Percentiles rank a stretch among this genome's conserved stretches.
Evolutionary conservation across 1,284 basidiomycete genomes (phyloP).

Genomic region (Ceratobasidium sp.): DNA sequence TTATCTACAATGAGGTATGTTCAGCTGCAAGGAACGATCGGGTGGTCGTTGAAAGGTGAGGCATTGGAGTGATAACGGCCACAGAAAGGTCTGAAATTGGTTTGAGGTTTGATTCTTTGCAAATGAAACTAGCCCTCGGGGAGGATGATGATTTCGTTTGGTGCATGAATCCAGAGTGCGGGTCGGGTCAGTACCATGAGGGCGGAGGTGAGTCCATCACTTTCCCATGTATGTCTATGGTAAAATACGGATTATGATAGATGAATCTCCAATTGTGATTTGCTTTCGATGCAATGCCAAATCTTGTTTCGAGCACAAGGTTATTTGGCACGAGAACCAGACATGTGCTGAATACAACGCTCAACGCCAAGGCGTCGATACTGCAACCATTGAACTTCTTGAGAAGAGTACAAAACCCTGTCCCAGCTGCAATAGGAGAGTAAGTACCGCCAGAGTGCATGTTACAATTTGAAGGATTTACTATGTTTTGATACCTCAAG

Average conservation of each 20-base stretch:
- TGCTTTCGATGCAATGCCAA: slow-evolving; percentile 5
- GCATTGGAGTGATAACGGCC: background rate
- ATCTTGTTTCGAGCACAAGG: slow-evolving; percentile 17
- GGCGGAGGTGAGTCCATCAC: background rate
- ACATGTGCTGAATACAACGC: slow-evolving; percentile 34
- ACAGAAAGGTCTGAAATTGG: background rate
- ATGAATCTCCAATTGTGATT: slow-evolving; percentile 1
- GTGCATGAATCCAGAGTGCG: background rate
- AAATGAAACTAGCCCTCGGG: background rate
- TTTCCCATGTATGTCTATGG: no score
- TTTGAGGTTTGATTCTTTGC: background rate
- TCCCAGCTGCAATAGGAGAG: slow-evolving; percentile 2
- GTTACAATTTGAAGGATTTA: background rate
- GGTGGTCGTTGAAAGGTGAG: background rate
- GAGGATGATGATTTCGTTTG: background rate
- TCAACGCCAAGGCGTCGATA: background rate
- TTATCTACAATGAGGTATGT: background rate
- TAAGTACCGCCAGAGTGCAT: background rate
- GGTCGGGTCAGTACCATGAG: background rate
- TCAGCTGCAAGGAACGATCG: background rate
- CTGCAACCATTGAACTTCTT: background rate
- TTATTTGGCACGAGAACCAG: slow-evolving; percentile 20
- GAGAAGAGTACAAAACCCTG: slow-evolving; percentile 2
- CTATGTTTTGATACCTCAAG: background rate
- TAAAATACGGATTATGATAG: no score